These are phyloP conservation scores for Saccharomyces hybrid DNA, from an alignment of 1,139 yeast species.

Conservation along the genomic window DNA sequence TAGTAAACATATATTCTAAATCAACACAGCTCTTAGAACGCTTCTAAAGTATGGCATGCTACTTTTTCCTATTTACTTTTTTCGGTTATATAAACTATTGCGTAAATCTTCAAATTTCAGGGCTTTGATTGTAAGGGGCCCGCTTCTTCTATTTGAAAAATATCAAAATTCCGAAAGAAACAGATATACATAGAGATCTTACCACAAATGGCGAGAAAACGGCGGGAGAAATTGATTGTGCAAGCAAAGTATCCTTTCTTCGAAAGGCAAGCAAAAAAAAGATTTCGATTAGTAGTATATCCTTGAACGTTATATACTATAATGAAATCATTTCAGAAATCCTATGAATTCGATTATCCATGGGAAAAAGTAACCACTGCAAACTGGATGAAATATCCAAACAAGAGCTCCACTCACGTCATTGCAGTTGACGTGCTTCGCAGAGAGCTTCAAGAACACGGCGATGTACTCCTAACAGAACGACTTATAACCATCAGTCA, in stretches of 20 bases:
- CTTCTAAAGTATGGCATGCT: not conserved
- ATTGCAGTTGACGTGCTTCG: conserved; percentile 84
- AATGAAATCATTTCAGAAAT: conserved; percentile 74
- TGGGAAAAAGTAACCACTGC: conserved; percentile 97
- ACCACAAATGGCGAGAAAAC: not conserved
- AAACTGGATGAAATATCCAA: conserved; percentile 95
- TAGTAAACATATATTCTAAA: not conserved
- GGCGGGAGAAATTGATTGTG: not conserved
- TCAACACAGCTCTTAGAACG: not conserved
- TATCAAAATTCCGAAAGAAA: not conserved
- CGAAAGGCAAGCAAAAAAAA: not conserved
- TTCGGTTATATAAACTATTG: not conserved
- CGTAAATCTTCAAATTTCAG: not conserved
- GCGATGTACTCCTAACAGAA: conserved; percentile 65
- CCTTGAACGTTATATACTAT: not conserved
- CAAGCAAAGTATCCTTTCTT: not conserved
- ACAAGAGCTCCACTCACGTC: conserved; percentile 88
- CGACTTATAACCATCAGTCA: conserved; percentile 86
- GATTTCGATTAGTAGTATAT: not conserved
- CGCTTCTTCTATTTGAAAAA: not conserved
- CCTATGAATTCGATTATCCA: conserved; percentile 66
- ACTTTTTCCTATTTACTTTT: not conserved
- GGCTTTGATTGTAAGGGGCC: not conserved
- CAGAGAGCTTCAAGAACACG: conserved; percentile 54
- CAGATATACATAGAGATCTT: not conserved